These are phyloP conservation scores for Candida tibetensis DNA, from an alignment of 805 yeast species.

Conservation along the genomic window DNA sequence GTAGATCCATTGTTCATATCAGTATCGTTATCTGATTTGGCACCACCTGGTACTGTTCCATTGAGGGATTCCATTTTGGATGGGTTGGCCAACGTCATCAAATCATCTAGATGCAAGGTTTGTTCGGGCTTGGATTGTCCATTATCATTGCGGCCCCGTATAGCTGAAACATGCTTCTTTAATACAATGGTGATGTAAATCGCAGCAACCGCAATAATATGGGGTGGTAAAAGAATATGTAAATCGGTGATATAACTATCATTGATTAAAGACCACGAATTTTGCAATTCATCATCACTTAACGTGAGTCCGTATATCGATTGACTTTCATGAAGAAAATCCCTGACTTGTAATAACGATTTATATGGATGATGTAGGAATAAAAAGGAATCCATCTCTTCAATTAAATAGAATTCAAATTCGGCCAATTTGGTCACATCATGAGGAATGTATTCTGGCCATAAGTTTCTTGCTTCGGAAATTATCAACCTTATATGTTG, in stretches of 20 bases:
- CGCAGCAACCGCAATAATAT: conserved; percentile 77
- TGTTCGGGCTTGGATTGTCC: conserved; percentile 8
- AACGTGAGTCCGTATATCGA: conserved; percentile 32
- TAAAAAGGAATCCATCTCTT: conserved; percentile 73
- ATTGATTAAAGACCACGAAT: conserved; percentile 85
- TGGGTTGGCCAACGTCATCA: conserved; percentile 24
- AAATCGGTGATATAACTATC: conserved; percentile 88
- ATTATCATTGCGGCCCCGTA: conserved; percentile 14
- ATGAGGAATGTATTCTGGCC: conserved; percentile 95
- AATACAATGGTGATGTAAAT: conserved; percentile 74
- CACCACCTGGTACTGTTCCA: neutral
- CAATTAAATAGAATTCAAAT: conserved; percentile 90
- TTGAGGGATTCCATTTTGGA: neutral
- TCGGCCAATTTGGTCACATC: conserved; percentile 92
- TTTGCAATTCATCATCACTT: conserved; percentile 69
- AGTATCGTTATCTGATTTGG: conserved; percentile 2
- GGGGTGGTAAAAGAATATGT: conserved; percentile 83
- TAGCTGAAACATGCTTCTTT: conserved; percentile 33
- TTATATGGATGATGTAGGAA: conserved; percentile 76
- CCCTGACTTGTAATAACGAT: conserved; percentile 53
- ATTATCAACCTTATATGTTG: conserved; percentile 84
- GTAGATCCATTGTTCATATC: no score
- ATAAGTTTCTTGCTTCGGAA: conserved; percentile 78
- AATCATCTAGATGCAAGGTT: conserved; percentile 37
- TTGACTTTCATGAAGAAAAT: conserved; percentile 36